Percentiles rank a stretch among this genome's conserved stretches.
Conservation (phyloP, 306 rosid species). For the Vigna trinervia region DNA sequence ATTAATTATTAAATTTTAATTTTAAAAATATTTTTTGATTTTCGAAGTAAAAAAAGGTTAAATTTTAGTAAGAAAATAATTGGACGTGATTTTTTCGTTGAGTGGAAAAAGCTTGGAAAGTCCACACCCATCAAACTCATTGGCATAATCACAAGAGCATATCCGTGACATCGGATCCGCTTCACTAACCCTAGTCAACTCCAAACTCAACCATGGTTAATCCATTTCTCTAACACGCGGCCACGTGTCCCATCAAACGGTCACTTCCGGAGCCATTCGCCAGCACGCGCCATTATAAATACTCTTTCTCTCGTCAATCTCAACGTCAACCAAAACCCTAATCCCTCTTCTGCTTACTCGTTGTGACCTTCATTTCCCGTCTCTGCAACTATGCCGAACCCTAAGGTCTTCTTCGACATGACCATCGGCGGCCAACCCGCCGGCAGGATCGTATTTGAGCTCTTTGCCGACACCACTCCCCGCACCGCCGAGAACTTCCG, state of each 20-base stretch:
- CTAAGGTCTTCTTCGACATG: neutral
- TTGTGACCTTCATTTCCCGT: neutral
- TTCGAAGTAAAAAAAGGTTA: too few species aligned
- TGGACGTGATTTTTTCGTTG: too few species aligned
- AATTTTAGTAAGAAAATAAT: too few species aligned
- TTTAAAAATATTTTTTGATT: too few species aligned
- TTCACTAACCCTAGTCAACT: conserved; percentile 55
- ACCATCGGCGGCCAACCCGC: neutral
- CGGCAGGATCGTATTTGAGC: neutral
- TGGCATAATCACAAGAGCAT: conserved; percentile 40
- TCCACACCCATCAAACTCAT: conserved; percentile 9
- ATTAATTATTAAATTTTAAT: too few species aligned
- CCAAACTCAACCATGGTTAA: conserved; percentile 58
- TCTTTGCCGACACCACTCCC: neutral
- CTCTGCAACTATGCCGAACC: neutral
- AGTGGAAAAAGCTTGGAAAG: neutral
- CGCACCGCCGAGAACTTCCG: conserved; percentile 10
- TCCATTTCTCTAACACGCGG: neutral
- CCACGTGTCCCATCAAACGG: conserved; percentile 71
- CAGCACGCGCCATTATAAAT: conserved; percentile 48
- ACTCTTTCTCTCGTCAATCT: neutral
- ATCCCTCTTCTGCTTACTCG: neutral
- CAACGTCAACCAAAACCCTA: conserved; percentile 15
- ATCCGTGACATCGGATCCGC: conserved; percentile 53
- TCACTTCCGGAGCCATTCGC: neutral